Evolutionary conservation across 169 alveolate species (phyloP).

Genomic region (Plasmodium adleri): DNA sequence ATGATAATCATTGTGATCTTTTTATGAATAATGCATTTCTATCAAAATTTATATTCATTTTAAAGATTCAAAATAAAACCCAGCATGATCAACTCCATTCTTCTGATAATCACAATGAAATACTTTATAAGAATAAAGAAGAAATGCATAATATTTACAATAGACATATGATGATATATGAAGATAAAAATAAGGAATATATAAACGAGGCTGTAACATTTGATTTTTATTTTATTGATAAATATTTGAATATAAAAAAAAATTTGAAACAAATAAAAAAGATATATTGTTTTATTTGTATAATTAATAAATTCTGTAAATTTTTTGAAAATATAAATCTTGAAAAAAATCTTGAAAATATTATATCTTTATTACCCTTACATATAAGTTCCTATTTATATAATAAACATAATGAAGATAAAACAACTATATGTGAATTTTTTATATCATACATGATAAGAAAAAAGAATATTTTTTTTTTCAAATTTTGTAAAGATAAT

Average conservation of each 20-base stretch:
- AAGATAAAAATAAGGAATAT: background rate
- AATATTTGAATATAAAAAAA: constrained; percentile 21
- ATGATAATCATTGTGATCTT: too few species aligned
- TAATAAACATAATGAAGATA: constrained; percentile 63
- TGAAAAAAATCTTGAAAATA: constrained; percentile 19
- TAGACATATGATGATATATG: background rate
- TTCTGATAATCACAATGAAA: too few species aligned
- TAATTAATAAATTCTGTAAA: constrained; percentile 24
- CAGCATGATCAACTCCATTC: too few species aligned
- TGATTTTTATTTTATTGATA: constrained; percentile 18
- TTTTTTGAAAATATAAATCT: constrained; percentile 21
- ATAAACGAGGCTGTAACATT: background rate
- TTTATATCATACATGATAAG: constrained; percentile 43
- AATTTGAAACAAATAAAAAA: background rate
- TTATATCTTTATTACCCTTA: constrained; percentile 30
- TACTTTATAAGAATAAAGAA: too few species aligned
- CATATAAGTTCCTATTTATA: constrained; percentile 60
- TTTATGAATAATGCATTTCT: too few species aligned
- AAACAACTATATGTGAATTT: constrained; percentile 28
- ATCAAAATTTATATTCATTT: too few species aligned
- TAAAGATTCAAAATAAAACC: too few species aligned
- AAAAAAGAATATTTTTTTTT: constrained; percentile 24
- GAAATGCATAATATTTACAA: too few species aligned
- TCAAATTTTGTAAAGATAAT: constrained; percentile 28
- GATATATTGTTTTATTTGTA: constrained; percentile 45